Evolutionary conservation across 176 grass and related monocot genomes (phyloP), one percentile per base, ranked within the genome.

Genomic region (Ensete ventricosum): DNA sequence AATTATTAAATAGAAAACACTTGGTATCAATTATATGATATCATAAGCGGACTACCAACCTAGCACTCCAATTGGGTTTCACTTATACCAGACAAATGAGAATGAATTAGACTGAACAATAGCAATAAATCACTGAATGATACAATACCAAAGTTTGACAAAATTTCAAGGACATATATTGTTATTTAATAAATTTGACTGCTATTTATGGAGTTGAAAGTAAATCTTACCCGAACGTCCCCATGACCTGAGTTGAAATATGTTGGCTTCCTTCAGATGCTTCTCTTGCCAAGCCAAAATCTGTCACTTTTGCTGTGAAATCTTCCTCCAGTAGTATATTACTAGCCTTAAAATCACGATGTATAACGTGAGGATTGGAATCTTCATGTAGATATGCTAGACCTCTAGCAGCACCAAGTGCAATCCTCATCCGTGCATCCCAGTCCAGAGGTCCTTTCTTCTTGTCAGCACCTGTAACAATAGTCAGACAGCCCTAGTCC

Each of bases 231-330:
- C 94, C 94, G 78, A 98, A 98, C 76, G 90, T 98, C 74, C 94
- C 90, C 94, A 98, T 93, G 51, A 98, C 94, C 51, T 86, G 87
- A 63, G 94, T 98, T 43, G 88, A 91, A 74, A 93, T 91, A 77
- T 85, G 94, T 72, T 87, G 67, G 49, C 69, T 83, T 75, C 82
- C 86, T 81, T 98, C 89, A 60, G 90, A 84, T 87, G 90, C 88
- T 77, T 98, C 94, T 80, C 94, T 91, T 76, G 94, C 94, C 71
- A 98, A 82, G 69, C 94, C 94, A 82, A 98, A 98, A 98, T 98
- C 90, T 52, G 90, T 91, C 78, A 98, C 90, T 84, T 98, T 93
- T 1, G 94, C 88, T 68, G 79, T 98, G 86, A 91, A 98, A 87
- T 98, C 94, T 85, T 91, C 90, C 69, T 93, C 94, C 78, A 98